Evolutionary conservation across 129 eudicot genomes (phyloP), one percentile per base, ranked within the genome.

Genomic region (sunflower (Helianthus annuus)): DNA sequence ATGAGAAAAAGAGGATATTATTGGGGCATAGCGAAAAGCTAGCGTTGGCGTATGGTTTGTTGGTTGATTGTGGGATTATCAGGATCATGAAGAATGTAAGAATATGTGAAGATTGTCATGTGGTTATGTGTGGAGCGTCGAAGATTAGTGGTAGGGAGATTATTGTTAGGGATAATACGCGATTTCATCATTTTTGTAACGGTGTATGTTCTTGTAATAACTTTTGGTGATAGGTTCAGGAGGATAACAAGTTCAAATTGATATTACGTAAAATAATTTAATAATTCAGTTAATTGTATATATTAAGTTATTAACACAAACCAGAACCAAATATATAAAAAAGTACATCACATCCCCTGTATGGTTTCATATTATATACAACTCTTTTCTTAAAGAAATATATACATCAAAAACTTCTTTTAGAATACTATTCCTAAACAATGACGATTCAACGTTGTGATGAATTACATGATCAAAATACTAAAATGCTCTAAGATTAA

Each of bases 61-160:
- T 86, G 16, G 75, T 66, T 34, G 72, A 82, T 32, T 58, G 62
- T 39, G 84, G 88, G 2, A 36, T 60, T 29, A 68, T 86, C 32
- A 72, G 86, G 14, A 81, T 86, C 16, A 75, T 81, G 16, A 86
- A 86, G 82, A 86, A 86, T 69, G 86, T 83, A 53, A 48, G 88
- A 39, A 83, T 83, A 78, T 86, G 91, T 57, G 80, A 84, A 8
- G 88, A 86, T 66, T 86, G 91, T 76, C 88, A 86, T 59, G 78
- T 80, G 12, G 83, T 80, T 42, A 80, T 82, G 42, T 83, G 83
- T 56, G 75, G 75, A 57, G 91, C 83, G 7, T 86, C 91, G 11
- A 65, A 81, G 56, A 63, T 83, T 46, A 83, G 75, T 72, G 78
- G 76, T 17, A 66, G 86, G 72, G 79, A 86, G 42, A 83, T 86